Evolutionary conservation across 345 rosid genomes (phyloP), one percentile per base, ranked within the genome.

Genomic region (Gossypium stocksii): DNA sequence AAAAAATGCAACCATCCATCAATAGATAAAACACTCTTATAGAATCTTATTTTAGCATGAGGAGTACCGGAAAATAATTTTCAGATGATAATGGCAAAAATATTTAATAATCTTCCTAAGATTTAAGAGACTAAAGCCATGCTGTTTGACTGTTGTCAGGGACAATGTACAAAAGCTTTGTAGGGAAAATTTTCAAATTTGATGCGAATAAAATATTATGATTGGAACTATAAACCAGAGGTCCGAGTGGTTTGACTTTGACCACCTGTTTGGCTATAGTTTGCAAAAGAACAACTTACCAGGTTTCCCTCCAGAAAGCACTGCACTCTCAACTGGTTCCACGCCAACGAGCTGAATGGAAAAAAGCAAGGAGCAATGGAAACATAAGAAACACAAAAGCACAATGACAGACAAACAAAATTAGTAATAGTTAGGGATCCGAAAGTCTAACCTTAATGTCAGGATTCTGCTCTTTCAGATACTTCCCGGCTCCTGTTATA

Each of bases 401-500:
- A 54, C 3, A 34, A 20, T 12, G 7, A 73, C 16, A 0, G 43
- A 45, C 2, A 52, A 63, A 57, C 23, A 20, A 63, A 66, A 72
- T 19, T 69, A 76, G 56, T 45, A 27, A 25, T 53, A 59, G 74
- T 54, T 51, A 75, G 23, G 74, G 22, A 77, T 51, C 7, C 27
- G 29, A 73, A 71, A 15, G 34, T 43, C 70, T 23, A 71, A 89
- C 97, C 93, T 89, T 87, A 25, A 91, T 74, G 9, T 86, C 77
- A 15, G 93, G 88, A 84, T 91, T 91, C 74, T 89, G 87, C 80
- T 91, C 97, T 85, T 78, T 89, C 54, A 91, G 93, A 82, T 83
- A 91, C 80, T 48, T 81, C 75, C 92, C 91, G 9, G 83, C 88
- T 68, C 95, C 91, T 1, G 92, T 87, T 58, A 90, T 69, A n/a